phyloP scores from a whole-genome alignment of 345 rosid genomes.

The Salix koriyanagi region DNA sequence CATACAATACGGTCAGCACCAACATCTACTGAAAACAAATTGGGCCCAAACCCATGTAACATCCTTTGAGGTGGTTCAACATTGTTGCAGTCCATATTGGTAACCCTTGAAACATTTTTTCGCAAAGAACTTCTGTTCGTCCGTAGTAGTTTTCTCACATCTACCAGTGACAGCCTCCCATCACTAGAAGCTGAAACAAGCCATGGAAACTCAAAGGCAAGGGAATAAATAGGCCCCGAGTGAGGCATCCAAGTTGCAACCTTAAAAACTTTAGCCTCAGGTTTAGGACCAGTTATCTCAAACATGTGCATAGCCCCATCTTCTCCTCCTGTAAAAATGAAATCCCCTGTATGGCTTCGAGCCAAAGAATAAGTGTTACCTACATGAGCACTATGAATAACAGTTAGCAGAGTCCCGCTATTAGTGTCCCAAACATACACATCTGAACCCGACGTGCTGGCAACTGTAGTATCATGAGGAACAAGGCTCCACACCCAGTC shows the following conservation, averaged over 20 bases:
- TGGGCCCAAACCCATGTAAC: constrained; percentile 74
- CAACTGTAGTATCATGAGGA: constrained; percentile 64
- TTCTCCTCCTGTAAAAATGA: constrained; percentile 87
- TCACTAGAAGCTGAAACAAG: constrained; percentile 90
- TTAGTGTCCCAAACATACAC: constrained; percentile 69
- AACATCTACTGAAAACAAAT: constrained; percentile 65
- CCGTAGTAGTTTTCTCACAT: constrained; percentile 70
- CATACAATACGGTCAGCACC: constrained; percentile 87
- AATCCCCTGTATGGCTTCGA: constrained; percentile 75
- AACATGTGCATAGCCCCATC: constrained; percentile 89
- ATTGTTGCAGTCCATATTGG: constrained; percentile 10
- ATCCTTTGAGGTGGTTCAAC: constrained; percentile 91
- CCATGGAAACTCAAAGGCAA: constrained; percentile 97
- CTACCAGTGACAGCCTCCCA: constrained; percentile 70
- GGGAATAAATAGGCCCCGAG: constrained; percentile 68
- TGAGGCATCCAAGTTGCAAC: constrained; percentile 87
- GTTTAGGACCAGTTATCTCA: constrained; percentile 39
- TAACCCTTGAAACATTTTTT: constrained; percentile 36
- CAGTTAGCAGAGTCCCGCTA: constrained; percentile 47
- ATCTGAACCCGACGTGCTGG: constrained; percentile 69
- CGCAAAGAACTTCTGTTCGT: constrained; percentile 28
- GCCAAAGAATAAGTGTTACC: constrained; percentile 68
- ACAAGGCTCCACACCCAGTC: constrained; percentile 92
- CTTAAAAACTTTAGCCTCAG: constrained; percentile 25
- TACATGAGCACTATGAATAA: constrained; percentile 54